Percentiles rank a stretch among this genome's conserved stretches.
Evolutionary conservation across 441 rosid genomes (phyloP).

Genomic region (Gossypium laxum): DNA sequence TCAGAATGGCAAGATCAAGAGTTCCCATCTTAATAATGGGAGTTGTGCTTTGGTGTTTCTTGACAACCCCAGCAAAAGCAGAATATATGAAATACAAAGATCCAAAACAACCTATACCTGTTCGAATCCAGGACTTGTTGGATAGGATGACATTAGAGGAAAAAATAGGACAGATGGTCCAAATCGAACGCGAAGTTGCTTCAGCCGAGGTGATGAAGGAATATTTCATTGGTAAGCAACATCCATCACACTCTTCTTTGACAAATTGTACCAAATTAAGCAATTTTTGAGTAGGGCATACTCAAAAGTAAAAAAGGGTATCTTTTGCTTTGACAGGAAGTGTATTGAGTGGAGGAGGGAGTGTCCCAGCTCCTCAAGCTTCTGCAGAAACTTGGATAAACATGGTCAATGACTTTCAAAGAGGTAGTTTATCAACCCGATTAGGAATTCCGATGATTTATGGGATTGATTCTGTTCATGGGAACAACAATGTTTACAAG

Average conservation of each 20-base stretch:
- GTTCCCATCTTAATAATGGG: conserved; percentile 24
- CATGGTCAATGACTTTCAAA: conserved; percentile 59
- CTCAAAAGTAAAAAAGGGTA: not conserved
- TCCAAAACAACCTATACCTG: conserved; percentile 38
- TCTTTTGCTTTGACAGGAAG: conserved; percentile 35
- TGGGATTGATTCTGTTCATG: conserved; percentile 81
- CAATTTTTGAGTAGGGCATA: not conserved
- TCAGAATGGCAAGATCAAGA: conserved; percentile 25
- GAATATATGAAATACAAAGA: conserved; percentile 52
- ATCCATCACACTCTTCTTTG: not conserved
- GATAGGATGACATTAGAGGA: conserved; percentile 59
- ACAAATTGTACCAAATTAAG: not conserved
- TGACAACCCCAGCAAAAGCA: conserved; percentile 22
- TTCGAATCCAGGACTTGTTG: conserved; percentile 45
- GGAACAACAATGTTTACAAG: conserved; percentile 56
- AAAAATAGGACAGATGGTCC: conserved; percentile 81
- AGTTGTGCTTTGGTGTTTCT: conserved; percentile 24
- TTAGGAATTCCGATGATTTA: conserved; percentile 75
- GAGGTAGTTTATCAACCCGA: conserved; percentile 53
- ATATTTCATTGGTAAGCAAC: conserved; percentile 47
- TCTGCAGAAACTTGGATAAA: conserved; percentile 50
- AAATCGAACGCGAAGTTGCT: conserved; percentile 51
- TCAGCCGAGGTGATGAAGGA: conserved; percentile 47
- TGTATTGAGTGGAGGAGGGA: conserved; percentile 56
- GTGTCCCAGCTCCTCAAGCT: conserved; percentile 46